Evolutionary conservation across 2,329 filamentous ascomycete genomes (phyloP).

Genomic region (Colletotrichum sp.): DNA sequence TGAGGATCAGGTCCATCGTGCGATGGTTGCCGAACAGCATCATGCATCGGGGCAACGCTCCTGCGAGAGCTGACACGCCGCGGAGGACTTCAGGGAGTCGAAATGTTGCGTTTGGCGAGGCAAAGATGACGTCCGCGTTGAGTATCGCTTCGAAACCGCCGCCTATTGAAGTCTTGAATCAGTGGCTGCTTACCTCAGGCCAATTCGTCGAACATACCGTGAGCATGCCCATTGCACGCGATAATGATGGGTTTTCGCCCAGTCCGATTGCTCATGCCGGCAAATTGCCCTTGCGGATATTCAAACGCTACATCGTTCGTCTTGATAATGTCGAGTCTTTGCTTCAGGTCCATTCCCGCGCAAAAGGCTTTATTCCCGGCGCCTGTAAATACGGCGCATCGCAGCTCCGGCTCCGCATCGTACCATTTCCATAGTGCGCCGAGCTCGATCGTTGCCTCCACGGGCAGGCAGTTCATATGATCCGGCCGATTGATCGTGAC

Average conservation of each 20-base stretch:
- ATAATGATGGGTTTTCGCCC: conserved; percentile 36
- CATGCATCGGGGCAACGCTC: conserved; percentile 56
- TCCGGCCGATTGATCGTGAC: conserved; percentile 49
- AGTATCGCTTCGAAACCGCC: conserved; percentile 36
- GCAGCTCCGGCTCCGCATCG: conserved; percentile 51
- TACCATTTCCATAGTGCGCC: conserved; percentile 54
- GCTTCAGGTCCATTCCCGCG: conserved; percentile 58
- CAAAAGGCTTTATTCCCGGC: conserved; percentile 55
- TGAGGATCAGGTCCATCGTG: conserved; percentile 36
- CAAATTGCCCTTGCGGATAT: conserved; percentile 38
- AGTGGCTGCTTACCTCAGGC: too few relatives aligned
- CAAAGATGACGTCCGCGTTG: conserved; percentile 63
- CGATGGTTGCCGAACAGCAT: conserved; percentile 36
- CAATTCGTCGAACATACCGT: conserved; percentile 34
- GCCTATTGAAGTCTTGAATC: conserved; percentile 15
- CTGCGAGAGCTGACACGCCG: conserved; percentile 62
- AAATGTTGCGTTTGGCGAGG: conserved; percentile 55
- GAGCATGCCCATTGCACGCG: conserved; percentile 34
- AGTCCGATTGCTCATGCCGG: conserved; percentile 36
- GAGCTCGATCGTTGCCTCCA: conserved; percentile 40
- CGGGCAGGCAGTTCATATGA: conserved; percentile 45
- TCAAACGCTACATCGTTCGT: conserved; percentile 31
- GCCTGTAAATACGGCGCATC: conserved; percentile 57
- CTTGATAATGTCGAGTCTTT: conserved; percentile 38
- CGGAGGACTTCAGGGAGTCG: conserved; percentile 62